Evolutionary conservation across 352 stramenopile species (phyloP), one percentile per base, ranked within the genome.

Genomic region (Paralagenidium karlingii): DNA sequence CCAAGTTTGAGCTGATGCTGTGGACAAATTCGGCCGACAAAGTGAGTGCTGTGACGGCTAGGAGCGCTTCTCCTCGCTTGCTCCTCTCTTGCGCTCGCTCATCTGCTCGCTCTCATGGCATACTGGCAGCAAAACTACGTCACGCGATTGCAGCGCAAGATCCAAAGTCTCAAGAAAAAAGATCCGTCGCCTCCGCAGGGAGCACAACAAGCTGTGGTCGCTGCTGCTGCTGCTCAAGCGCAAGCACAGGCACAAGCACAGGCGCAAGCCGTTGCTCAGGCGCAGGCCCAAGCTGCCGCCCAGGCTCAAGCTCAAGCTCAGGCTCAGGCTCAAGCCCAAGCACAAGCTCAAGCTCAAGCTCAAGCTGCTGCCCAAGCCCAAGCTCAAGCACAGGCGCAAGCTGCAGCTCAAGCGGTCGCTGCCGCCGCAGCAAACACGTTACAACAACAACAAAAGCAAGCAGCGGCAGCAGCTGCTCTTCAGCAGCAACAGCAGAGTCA

Each of bases 1-100:
- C 76, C 46, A 89, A 89, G 60, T 89, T 89, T 45, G 76, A 89
- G 60, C 55, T 89, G 49, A 87, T 82, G 70, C 50, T 85, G 21
- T 89, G 76, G 76, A 79, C 73, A 38, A 86, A 73, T 45, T 82
- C 66, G 31, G 53, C 51, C 30, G 73, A 86, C 41, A 60, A 63
- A 38, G 73, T 86, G 55, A 36, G 59, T 58, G 12, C 8, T 33
- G 29, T 24, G 30, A 3, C n/a, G n/a, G n/a, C n/a, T n/a, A n/a
- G n/a, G n/a, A n/a, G n/a, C n/a, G n/a, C n/a, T n/a, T n/a, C n/a
- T n/a, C n/a, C n/a, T n/a, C n/a, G n/a, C n/a, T n/a, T n/a, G n/a
- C n/a, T n/a, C n/a, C n/a, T n/a, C n/a, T n/a, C 32, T 21, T 34
- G 11, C 11, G 24, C 12, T 9, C 5, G 15, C 8, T 24, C 42